Evolutionary conservation across 768 basidiomycete species (phyloP), one percentile per base, ranked within the genome.

Genomic region (Rhodotorula babjevae): DNA sequence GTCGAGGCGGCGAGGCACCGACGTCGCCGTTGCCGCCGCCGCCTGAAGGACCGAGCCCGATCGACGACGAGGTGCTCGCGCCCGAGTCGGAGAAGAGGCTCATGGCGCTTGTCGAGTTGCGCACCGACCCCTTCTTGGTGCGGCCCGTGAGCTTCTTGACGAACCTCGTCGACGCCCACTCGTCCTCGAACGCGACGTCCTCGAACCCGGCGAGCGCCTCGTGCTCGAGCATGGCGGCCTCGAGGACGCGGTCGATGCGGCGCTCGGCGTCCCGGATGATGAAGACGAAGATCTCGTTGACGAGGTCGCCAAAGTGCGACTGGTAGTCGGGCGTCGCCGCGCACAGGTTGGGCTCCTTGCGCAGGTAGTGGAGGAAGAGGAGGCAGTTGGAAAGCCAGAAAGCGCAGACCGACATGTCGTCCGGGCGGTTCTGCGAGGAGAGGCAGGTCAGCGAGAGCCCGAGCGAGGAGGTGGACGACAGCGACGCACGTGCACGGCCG

Each of bases 371-470:
- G 25, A 98, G 85, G 86, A 95, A 90, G 42, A 93, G 81, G 18
- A 91, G 92, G 29, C 87, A 86, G 80, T 99, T 99, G 82, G 93
- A 91, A 59, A 95, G 82, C 94, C 96, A 99, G 81, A 97, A 98
- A 47, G 93, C 85, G 36, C 95, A 84, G 78, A 87, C 88, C 10
- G 91, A 87, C 44, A 96, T 81, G 79, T 97, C 91, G 76, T 96
- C 93, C 31, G 90, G 85, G 73, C 87, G 87, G 77, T 83, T 87
- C 94, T 97, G 78, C 33, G 36, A 36, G 36, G 36, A 27, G 63
- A 27, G 12, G 44, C 44, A 11, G 14, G 44, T 46, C 44, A 31
- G 40, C 42, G 42, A 49, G 0, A 47, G 10, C 44, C 8, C 42
- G 31, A 33, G 58, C n/a, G n/a, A n/a, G 23, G 5, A 64, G 40